These are phyloP conservation scores for Bremia lactucae DNA, from an alignment of 352 stramenopile species.

Conservation along the genomic window DNA sequence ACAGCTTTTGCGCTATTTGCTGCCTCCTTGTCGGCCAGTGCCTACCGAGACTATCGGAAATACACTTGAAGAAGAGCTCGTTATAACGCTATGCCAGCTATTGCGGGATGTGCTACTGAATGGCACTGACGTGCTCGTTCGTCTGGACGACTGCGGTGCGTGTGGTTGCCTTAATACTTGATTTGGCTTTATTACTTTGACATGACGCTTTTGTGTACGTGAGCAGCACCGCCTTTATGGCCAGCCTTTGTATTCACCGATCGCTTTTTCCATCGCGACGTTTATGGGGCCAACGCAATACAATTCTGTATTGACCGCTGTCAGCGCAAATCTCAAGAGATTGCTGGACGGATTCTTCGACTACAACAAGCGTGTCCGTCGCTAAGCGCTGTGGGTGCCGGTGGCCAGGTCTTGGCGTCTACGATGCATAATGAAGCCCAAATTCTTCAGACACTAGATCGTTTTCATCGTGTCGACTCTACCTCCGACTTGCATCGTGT, in stretches of 20 bases:
- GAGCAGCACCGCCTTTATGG: slow-evolving; percentile 52
- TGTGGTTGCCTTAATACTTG: background rate
- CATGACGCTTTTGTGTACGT: background rate
- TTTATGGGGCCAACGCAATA: slow-evolving; percentile 36
- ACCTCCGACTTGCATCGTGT: slow-evolving; percentile 54
- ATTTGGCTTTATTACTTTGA: background rate
- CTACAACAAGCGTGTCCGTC: slow-evolving; percentile 44
- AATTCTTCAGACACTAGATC: slow-evolving; percentile 65
- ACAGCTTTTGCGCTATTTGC: slow-evolving; percentile 63
- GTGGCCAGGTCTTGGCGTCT: slow-evolving; percentile 19
- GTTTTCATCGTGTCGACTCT: slow-evolving; percentile 71
- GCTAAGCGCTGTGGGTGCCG: slow-evolving; percentile 14
- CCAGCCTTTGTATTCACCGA: slow-evolving; percentile 57
- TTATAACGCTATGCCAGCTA: slow-evolving; percentile 58
- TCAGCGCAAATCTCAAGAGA: slow-evolving; percentile 34
- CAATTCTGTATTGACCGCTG: slow-evolving; percentile 42
- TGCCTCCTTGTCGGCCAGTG: slow-evolving; percentile 44
- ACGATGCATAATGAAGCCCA: slow-evolving; percentile 65
- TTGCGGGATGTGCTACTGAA: slow-evolving; percentile 63
- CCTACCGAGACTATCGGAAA: slow-evolving; percentile 26
- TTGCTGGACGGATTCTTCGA: slow-evolving; percentile 55
- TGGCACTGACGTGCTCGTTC: slow-evolving; percentile 60
- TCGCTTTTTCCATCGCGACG: slow-evolving; percentile 59
- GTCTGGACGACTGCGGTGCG: slow-evolving; percentile 73
- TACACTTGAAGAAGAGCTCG: slow-evolving; percentile 54